phyloP scores from a whole-genome alignment of 176 grass and related monocot species.

The Oryza punctata region DNA sequence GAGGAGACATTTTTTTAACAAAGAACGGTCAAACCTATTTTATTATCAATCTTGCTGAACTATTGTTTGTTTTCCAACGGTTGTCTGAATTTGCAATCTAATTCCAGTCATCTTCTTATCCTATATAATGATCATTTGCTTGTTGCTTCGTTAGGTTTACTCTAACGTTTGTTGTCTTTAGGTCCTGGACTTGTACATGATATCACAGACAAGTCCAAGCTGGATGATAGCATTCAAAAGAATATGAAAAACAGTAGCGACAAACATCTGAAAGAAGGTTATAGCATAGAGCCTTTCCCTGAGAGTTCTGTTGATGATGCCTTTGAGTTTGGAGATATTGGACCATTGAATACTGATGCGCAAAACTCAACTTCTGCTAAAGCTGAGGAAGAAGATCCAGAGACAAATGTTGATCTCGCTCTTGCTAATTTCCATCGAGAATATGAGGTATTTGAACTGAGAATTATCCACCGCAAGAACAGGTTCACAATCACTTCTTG shows the following conservation, averaged over 20 bases:
- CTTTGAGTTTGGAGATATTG: constrained; percentile 53
- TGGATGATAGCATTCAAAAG: constrained; percentile 33
- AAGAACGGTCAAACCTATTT: background rate
- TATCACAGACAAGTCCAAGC: constrained; percentile 20
- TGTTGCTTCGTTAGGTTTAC: constrained; percentile 19
- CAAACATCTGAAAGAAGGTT: constrained; percentile 54
- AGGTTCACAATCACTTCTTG: constrained; percentile 65
- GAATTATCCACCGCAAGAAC: constrained; percentile 99
- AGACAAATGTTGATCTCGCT: constrained; percentile 57
- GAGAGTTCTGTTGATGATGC: constrained; percentile 48
- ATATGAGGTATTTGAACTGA: constrained; percentile 95
- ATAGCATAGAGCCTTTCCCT: constrained; percentile 49
- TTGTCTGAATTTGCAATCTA: background rate
- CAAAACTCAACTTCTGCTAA: constrained; percentile 42
- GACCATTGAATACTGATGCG: constrained; percentile 36
- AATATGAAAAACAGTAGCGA: constrained; percentile 39
- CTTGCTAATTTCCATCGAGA: constrained; percentile 66
- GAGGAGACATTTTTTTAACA: background rate
- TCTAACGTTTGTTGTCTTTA: constrained; percentile 38
- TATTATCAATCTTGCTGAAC: background rate
- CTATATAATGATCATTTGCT: background rate
- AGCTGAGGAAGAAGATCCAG: constrained; percentile 57
- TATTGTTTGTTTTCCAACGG: background rate
- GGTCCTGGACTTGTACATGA: constrained; percentile 33
- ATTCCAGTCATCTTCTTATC: background rate